These are phyloP conservation scores for Geosmithia morbida DNA, from an alignment of 2,329 filamentous ascomycete species.

Conservation along the genomic window DNA sequence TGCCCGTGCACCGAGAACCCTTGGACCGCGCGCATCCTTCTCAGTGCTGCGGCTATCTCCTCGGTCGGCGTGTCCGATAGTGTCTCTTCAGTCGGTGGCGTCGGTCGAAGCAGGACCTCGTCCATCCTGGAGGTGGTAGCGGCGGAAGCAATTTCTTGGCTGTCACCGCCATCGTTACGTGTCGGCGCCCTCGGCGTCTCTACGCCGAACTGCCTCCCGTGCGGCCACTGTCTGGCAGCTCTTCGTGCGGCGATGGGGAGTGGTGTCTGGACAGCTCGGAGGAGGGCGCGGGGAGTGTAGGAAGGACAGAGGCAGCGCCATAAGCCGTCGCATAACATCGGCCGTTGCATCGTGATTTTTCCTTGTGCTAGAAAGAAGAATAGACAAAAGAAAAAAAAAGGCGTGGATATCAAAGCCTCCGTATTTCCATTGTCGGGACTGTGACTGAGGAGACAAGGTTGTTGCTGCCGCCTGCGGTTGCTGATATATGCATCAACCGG, in stretches of 20 bases:
- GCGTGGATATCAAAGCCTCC: neutral
- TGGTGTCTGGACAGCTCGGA: neutral
- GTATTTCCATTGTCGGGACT: neutral
- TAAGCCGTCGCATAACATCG: conserved; percentile 32
- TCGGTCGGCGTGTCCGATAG: conserved; percentile 8
- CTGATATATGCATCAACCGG: neutral
- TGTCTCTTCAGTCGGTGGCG: conserved; percentile 5
- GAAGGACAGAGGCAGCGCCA: conserved; percentile 47
- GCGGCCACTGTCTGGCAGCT: neutral
- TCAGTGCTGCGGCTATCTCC: conserved; percentile 13
- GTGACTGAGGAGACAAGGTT: neutral
- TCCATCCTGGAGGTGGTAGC: neutral
- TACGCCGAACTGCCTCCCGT: neutral
- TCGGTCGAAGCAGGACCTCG: neutral
- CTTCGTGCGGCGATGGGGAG: neutral
- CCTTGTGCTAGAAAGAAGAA: neutral
- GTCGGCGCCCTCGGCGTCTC: neutral
- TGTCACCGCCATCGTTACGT: neutral
- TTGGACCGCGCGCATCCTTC: conserved; percentile 8
- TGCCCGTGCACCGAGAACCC: conserved; percentile 1
- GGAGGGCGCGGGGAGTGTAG: conserved; percentile 17
- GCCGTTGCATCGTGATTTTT: conserved; percentile 3
- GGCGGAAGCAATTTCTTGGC: neutral
- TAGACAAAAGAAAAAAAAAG: neutral
- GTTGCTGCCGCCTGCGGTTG: neutral